Evolutionary conservation across 2,329 filamentous ascomycete species (phyloP), one percentile per base, ranked within the genome.

Genomic region (Aspergillus pseudoglaucus): DNA sequence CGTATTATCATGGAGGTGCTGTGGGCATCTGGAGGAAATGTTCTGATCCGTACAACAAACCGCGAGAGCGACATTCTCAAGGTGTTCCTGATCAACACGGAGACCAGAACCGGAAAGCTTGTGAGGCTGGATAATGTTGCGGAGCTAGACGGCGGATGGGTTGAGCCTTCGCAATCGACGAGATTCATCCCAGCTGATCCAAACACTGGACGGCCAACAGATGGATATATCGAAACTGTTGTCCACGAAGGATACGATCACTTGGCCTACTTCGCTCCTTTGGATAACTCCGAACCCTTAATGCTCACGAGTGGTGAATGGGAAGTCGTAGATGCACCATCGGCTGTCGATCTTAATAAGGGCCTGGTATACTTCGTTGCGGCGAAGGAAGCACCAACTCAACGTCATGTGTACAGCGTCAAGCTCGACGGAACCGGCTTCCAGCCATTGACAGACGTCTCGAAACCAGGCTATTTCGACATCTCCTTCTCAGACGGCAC

Each of bases 81-180:
- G 54, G 83, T 96, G 22, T 83, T 95, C 6, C 76, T 97, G 5
- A 83, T 97, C 47, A 88, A 98, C 63, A 87, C 93, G 4, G 71
- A 75, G 18, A 72, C 77, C 3, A 84, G 89, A 42, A 83, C 80
- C 17, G 90, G 88, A 25, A 87, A 85, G 66, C 85, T 87, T 0
- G 83, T 96, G 42, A 80, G 91, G 53, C 85, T 83, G 17, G 80
- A 88, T 43, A 83, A 98, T 65, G 82, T 96, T 43, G 81, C 83
- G 54, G 78, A 85, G 48, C 76, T 96, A n/a, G 93, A 98, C 65
- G 90, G 90, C 18, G 94, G 93, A 30, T 98, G 93, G 93, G 91
- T 96, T 59, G 93, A 98, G 70, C 88, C 95, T 38, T 88, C 89
- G 1, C 85, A 95, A 59, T 81, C 85, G 38, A 95, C 90, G 3